Percentiles rank a stretch among this genome's conserved stretches.
Conservation (phyloP, 2,329 filamentous ascomycete genomes). For the Rachicladosporium sp. region DNA sequence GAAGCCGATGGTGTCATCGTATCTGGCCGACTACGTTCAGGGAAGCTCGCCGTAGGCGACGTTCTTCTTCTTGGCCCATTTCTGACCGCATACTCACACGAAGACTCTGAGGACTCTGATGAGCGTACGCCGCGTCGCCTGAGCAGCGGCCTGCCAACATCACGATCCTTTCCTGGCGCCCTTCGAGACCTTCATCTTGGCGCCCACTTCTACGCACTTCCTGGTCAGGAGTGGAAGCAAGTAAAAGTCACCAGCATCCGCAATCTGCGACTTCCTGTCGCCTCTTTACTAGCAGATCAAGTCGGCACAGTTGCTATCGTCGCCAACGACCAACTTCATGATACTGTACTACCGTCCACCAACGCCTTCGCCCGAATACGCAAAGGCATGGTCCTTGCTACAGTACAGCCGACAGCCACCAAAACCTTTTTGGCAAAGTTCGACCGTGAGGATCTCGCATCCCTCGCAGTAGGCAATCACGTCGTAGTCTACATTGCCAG, state of each 20-base stretch:
- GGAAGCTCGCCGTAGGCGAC: slow-evolving; percentile 65
- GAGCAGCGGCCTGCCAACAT: slow-evolving; percentile 25
- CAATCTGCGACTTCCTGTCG: slow-evolving; percentile 74
- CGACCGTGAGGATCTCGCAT: slow-evolving; percentile 46
- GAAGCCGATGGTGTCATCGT: slow-evolving; percentile 44
- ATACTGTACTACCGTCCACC: slow-evolving; percentile 16
- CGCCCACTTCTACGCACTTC: slow-evolving; percentile 13
- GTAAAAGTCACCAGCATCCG: slow-evolving; percentile 77
- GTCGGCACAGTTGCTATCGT: slow-evolving; percentile 79
- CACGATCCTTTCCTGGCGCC: slow-evolving; percentile 37
- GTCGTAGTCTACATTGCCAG: slow-evolving; percentile 82
- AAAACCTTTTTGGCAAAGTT: slow-evolving; percentile 53
- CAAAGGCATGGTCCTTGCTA: slow-evolving; percentile 73
- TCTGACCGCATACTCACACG: slow-evolving; percentile 16
- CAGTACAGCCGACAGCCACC: slow-evolving; percentile 43
- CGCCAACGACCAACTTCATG: slow-evolving; percentile 27
- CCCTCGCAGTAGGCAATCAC: slow-evolving; percentile 53
- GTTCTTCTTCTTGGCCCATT: slow-evolving; percentile 67
- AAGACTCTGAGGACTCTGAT: slow-evolving; percentile 26
- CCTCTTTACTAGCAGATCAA: slow-evolving; percentile 63
- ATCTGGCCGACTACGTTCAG: slow-evolving; percentile 73
- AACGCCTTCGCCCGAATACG: slow-evolving; percentile 30
- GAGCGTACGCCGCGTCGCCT: slow-evolving; percentile 16
- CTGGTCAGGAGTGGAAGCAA: slow-evolving; percentile 58
- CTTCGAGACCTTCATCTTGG: slow-evolving; percentile 20